These are phyloP conservation scores for Phyllachora maydis DNA, from an alignment of 2,329 filamentous ascomycete species.

Conservation along the genomic window DNA sequence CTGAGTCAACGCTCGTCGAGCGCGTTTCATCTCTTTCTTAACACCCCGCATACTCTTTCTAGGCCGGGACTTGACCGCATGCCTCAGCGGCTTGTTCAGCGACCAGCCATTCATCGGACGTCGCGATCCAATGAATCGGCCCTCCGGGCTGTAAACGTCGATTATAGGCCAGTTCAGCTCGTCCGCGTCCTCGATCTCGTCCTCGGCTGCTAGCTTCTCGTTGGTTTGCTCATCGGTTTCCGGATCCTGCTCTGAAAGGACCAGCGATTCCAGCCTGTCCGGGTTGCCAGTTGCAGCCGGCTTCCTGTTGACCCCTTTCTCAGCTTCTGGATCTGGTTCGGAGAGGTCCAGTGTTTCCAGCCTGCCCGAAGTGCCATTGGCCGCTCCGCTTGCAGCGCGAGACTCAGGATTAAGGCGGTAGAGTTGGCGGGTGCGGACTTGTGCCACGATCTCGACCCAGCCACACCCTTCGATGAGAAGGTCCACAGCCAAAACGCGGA, in stretches of 20 bases:
- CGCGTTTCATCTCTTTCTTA: constrained; percentile 27
- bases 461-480: constrained; percentile 82
- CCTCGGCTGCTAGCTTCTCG: too few species aligned
- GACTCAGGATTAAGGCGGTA: constrained; percentile 5
- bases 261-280: constrained; percentile 1
- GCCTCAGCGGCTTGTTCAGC: constrained; percentile 32
- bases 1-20: background rate
- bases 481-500: constrained; percentile 60
- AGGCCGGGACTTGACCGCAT: constrained; percentile 32
- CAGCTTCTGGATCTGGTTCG: constrained; percentile 4
- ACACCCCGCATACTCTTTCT: constrained; percentile 48
- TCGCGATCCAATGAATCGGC: constrained; percentile 52
- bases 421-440: constrained; percentile 44
- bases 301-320: background rate
- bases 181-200: constrained; percentile 4
- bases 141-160: constrained; percentile 71
- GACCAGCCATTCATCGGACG: constrained; percentile 53
- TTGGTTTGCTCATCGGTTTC: constrained; percentile 1
- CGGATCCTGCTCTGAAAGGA: constrained; percentile 1
- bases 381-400: constrained; percentile 3
- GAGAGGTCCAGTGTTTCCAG: constrained; percentile 10
- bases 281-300: constrained; percentile 1
- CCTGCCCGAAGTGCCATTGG: too few species aligned
- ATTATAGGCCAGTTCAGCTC: constrained; percentile 43
- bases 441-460: constrained; percentile 75